These are phyloP conservation scores for Helianthus annuus DNA, from an alignment of 129 eudicot species.

Conservation along the genomic window HanXRQr2.0-SUNRISE NC_035442.2:30983101-30983600, in stretches of 20 bases:
- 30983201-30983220: background rate
- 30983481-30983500: conserved; percentile 1
- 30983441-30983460: background rate
- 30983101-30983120: conserved; percentile 17
- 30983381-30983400: background rate
- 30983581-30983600: background rate
- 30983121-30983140: conserved; percentile 4
- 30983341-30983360: too few relatives aligned
- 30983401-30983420: too few relatives aligned
- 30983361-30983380: too few relatives aligned
- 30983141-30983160: conserved; percentile 9
- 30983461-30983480: conserved; percentile 7
- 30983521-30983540: background rate
- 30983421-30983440: background rate
- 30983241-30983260: too few relatives aligned
- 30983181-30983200: background rate
- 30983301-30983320: too few relatives aligned
- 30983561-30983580: background rate
- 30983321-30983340: too few relatives aligned
- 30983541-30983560: background rate
- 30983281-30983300: too few relatives aligned
- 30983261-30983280: too few relatives aligned
- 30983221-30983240: too few relatives aligned
- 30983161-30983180: conserved; percentile 9
- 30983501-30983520: conserved; percentile 2